Evolutionary conservation across 805 yeast species (phyloP).

Genomic region (Hermanozyma aechmeae): DNA sequence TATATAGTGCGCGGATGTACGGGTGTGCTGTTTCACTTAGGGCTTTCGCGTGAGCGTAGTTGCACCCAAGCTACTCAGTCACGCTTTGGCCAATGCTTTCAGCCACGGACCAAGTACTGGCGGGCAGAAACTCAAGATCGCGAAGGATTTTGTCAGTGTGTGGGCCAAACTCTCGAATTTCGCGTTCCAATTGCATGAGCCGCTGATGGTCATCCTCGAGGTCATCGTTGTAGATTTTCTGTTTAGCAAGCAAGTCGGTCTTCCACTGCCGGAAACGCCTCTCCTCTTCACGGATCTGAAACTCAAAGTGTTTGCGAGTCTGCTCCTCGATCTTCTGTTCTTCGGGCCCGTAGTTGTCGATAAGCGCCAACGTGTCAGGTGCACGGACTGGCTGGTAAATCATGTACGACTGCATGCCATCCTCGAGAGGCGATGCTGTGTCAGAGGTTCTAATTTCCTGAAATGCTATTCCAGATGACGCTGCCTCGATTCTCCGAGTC

Average conservation of each 20-base stretch:
- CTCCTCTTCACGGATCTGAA: constrained; percentile 40
- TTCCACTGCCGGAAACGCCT: constrained; percentile 56
- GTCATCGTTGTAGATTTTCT: constrained; percentile 45
- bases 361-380: constrained; percentile 7
- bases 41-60: too few species aligned
- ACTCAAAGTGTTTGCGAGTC: constrained; percentile 11
- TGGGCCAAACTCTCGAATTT: too few species aligned
- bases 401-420: constrained; percentile 9
- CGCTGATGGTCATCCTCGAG: constrained; percentile 34
- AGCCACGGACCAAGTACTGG: too few species aligned
- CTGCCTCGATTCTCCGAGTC: constrained; percentile 34
- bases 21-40: too few species aligned
- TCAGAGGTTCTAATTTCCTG: constrained; percentile 2
- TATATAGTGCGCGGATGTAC: too few species aligned
- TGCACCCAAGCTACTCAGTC: too few species aligned
- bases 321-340: constrained; percentile 18
- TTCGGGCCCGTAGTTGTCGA: constrained; percentile 11
- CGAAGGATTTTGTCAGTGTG: too few species aligned
- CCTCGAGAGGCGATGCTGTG: constrained; percentile 13
- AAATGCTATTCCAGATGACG: too few species aligned
- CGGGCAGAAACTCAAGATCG: too few species aligned
- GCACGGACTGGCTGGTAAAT: constrained; percentile 8
- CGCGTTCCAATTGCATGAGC: constrained; percentile 26
- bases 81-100: too few species aligned
- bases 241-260: constrained; percentile 42